Conservation (phyloP, 345 rosid species). For the Physaria fendleri region DNA sequence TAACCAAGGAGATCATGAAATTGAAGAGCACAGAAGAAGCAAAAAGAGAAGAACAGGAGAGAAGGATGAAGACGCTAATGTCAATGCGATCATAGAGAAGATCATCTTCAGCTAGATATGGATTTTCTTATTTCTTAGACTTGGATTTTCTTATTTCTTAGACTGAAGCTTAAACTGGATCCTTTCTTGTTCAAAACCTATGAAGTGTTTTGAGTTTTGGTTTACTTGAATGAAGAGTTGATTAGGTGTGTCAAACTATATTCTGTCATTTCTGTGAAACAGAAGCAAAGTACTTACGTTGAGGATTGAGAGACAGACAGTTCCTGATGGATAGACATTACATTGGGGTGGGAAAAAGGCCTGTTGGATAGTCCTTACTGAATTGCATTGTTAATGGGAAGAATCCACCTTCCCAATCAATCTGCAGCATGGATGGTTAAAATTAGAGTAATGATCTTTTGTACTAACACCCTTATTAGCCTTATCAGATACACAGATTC, state of each 20-base stretch:
- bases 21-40: too few species aligned
- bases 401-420: slow-evolving; percentile 91
- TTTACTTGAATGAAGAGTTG: slow-evolving; percentile 84
- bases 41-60: too few species aligned
- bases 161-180: too few species aligned
- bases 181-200: too few species aligned
- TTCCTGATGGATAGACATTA: slow-evolving; percentile 89
- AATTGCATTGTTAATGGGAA: slow-evolving; percentile 72
- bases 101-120: too few species aligned
- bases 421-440: slow-evolving; percentile 40
- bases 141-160: too few species aligned
- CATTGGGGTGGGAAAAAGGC: slow-evolving; percentile 92
- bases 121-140: too few species aligned
- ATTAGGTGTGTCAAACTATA: slow-evolving; percentile 80
- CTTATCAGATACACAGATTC: not conserved
- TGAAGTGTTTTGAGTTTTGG: not conserved
- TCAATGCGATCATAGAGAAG: too few species aligned
- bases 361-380: slow-evolving; percentile 85
- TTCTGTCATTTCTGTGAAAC: slow-evolving; percentile 57
- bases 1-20: too few species aligned
- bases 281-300: slow-evolving; percentile 46
- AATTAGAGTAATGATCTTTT: not conserved
- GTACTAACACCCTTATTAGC: not conserved
- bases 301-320: slow-evolving; percentile 83
- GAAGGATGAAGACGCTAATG: too few species aligned